These are phyloP conservation scores for Coemansia sp. DNA, from an alignment of 192 early-diverging fungal species.

Conservation along the genomic window DNA sequence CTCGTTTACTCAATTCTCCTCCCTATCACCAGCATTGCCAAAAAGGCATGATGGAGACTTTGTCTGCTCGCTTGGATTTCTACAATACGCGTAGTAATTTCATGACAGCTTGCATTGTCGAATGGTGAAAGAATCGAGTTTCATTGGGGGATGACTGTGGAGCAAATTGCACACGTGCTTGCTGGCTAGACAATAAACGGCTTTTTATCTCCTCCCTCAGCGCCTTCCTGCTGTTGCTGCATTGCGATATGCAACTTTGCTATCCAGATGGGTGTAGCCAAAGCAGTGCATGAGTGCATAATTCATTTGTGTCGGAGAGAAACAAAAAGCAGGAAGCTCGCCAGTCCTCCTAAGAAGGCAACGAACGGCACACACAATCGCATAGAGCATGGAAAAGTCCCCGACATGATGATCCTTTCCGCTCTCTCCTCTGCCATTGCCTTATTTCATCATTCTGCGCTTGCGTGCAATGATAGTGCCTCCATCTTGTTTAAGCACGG, in stretches of 20 bases:
- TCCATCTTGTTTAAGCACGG: constrained; percentile 6
- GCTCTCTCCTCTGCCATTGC: background rate
- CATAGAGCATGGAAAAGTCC: background rate
- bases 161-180: no score
- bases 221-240: background rate
- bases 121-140: no score
- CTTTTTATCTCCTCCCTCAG: background rate
- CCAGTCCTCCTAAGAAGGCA: background rate
- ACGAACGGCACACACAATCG: background rate
- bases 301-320: constrained; percentile 8
- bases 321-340: background rate
- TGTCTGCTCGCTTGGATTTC: no score
- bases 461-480: background rate
- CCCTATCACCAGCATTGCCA: no score
- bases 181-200: no score
- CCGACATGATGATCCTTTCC: background rate
- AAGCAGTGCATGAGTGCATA: constrained; percentile 1
- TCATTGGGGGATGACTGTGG: no score
- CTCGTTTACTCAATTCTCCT: no score
- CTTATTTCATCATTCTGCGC: background rate
- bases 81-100: no score
- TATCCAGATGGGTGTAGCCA: background rate
- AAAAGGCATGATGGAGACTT: no score
- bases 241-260: background rate
- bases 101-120: no score